A percentile compares a stretch with the other conserved stretches of the same genome.
phyloP scores from a whole-genome alignment of 768 basidiomycete genomes.

The Leucocoprinus leucothites region DNA sequence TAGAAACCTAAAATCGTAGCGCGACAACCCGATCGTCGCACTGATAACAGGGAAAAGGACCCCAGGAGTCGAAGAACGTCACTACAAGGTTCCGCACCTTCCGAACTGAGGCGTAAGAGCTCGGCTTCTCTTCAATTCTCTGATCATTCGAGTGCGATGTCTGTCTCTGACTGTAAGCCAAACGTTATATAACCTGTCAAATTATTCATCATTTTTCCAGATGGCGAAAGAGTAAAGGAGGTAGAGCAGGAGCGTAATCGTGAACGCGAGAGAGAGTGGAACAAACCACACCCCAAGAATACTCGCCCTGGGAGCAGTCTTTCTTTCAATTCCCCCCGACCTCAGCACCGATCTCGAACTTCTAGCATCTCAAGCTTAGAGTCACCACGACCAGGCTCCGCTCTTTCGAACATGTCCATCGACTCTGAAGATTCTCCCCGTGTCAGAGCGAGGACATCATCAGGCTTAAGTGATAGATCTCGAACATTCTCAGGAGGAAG shows the following conservation, averaged over 20 bases:
- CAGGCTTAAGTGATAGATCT: background rate
- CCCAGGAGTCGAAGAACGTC: background rate
- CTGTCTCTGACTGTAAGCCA: conserved; percentile 53
- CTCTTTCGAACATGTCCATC: conserved; percentile 6
- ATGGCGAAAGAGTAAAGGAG: conserved; percentile 40
- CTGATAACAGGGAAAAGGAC: background rate
- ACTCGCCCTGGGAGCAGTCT: conserved; percentile 43
- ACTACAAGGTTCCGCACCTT: background rate
- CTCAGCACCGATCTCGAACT: conserved; percentile 17
- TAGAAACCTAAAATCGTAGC: conserved; percentile 21
- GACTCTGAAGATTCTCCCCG: background rate
- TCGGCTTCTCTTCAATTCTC: conserved; percentile 35
- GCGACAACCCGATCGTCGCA: conserved; percentile 39
- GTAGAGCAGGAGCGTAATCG: conserved; percentile 39
- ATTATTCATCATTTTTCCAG: conserved; percentile 24
- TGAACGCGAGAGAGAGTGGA: conserved; percentile 57
- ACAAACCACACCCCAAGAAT: conserved; percentile 36
- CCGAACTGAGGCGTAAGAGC: conserved; percentile 1
- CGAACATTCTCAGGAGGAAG: background rate
- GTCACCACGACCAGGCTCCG: conserved; percentile 3
- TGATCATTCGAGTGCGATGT: conserved; percentile 46
- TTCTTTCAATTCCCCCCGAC: conserved; percentile 32
- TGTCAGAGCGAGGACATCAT: conserved; percentile 1
- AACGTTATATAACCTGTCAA: background rate
- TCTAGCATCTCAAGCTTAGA: conserved; percentile 16